Evolutionary conservation across 805 yeast species (phyloP).

Genomic region (Kodamaea restingae): DNA sequence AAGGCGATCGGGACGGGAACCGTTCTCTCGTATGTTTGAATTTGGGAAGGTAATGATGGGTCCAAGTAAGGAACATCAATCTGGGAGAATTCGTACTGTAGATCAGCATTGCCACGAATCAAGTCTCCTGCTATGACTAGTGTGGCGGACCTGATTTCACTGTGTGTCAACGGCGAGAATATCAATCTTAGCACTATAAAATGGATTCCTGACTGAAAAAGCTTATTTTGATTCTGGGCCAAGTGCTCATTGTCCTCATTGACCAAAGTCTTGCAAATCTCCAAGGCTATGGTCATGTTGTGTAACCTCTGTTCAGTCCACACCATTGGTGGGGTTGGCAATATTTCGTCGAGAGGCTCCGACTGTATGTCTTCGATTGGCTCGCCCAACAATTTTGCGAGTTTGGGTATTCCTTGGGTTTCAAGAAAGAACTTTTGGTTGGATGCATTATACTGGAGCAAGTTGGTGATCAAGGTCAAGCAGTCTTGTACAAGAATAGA

Average conservation of each 20-base stretch:
- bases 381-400: conserved; percentile 60
- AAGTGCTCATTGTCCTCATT: conserved; percentile 67
- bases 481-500: conserved; percentile 91
- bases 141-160: conserved; percentile 61
- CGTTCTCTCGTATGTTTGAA: conserved; percentile 28
- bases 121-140: conserved; percentile 74
- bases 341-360: conserved; percentile 14
- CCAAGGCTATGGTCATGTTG: conserved; percentile 64
- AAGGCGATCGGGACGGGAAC: conserved; percentile 74
- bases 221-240: conserved; percentile 52
- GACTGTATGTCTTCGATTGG: conserved; percentile 44
- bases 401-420: conserved; percentile 68
- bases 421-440: conserved; percentile 88
- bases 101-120: conserved; percentile 58
- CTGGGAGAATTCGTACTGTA: conserved; percentile 69
- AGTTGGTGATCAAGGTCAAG: conserved; percentile 64
- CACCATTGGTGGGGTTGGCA: conserved; percentile 38
- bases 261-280: conserved; percentile 69
- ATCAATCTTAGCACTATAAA: conserved; percentile 64
- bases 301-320: conserved; percentile 77
- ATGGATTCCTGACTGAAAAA: conserved; percentile 60
- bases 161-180: conserved; percentile 63
- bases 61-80: conserved; percentile 93
- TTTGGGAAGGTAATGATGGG: conserved; percentile 53
- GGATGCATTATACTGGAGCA: conserved; percentile 77